Conservation (phyloP, 495 filamentous ascomycete genomes). For the Aspergillus funiculosus region DNA sequence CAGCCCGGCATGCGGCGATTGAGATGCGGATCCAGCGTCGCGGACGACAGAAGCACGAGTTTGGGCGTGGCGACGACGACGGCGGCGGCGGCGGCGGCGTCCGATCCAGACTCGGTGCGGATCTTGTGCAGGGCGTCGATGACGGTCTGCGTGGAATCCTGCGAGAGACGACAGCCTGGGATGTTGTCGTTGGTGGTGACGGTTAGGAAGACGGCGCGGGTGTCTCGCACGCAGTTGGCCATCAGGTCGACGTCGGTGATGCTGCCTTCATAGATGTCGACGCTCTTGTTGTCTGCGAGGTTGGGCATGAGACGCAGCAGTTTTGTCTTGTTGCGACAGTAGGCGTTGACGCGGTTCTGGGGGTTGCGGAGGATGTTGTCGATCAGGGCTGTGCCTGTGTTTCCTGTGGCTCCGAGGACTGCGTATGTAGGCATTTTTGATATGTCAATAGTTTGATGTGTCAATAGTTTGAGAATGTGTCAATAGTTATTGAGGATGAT, state of each 20-base stretch:
- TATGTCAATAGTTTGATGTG: too few relatives aligned
- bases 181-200: constrained; percentile 35
- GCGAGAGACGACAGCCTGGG: constrained; percentile 27
- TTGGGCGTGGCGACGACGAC: constrained; percentile 20
- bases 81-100: too few relatives aligned
- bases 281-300: constrained; percentile 14
- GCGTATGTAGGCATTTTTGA: constrained; percentile 16
- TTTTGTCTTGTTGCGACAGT: constrained; percentile 35
- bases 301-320: constrained; percentile 28
- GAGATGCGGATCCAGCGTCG: constrained; percentile 30
- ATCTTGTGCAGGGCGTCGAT: constrained; percentile 28
- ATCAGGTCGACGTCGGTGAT: constrained; percentile 32
- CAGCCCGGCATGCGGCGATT: constrained; percentile 12
- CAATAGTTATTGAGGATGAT: too few relatives aligned
- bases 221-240: constrained; percentile 24
- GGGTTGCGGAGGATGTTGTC: constrained; percentile 28
- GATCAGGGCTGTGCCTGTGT: constrained; percentile 26
- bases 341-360: constrained; percentile 27
- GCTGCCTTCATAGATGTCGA: constrained; percentile 35
- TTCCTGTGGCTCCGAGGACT: constrained; percentile 24
- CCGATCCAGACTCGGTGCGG: background rate
- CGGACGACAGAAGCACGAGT: constrained; percentile 37
- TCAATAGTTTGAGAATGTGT: too few relatives aligned
- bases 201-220: constrained; percentile 30
- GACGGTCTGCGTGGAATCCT: constrained; percentile 28